Percentiles rank a stretch among this genome's conserved stretches.
These are phyloP conservation scores for Priceomyces carsonii DNA, from an alignment of 805 yeast species.

Conservation along the genomic window DNA sequence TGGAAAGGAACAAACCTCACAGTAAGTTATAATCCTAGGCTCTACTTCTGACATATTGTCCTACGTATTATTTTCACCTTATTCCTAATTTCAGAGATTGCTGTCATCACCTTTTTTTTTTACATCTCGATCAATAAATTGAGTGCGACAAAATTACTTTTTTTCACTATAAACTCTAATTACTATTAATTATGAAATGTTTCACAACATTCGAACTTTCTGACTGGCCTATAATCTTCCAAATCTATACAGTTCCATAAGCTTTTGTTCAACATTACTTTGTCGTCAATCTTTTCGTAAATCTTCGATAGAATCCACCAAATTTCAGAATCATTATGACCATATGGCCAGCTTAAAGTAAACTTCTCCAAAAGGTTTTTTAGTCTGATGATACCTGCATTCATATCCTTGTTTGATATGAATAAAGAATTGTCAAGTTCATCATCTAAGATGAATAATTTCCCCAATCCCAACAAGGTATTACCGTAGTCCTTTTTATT, in stretches of 20 bases:
- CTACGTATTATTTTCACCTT: no score
- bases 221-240: constrained; percentile 61
- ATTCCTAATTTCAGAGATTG: no score
- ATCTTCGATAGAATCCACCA: constrained; percentile 69
- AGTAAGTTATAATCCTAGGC: constrained; percentile 54
- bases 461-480: constrained; percentile 57
- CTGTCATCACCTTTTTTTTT: no score
- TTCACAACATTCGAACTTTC: constrained; percentile 35
- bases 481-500: constrained; percentile 43
- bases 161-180: no score
- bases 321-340: constrained; percentile 51
- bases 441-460: constrained; percentile 47
- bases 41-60: constrained; percentile 27
- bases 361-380: constrained; percentile 44
- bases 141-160: constrained; percentile 3
- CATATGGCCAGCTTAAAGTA: constrained; percentile 40
- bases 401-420: constrained; percentile 54
- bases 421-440: constrained; percentile 37
- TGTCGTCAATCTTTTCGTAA: constrained; percentile 60
- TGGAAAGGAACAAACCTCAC: constrained; percentile 82
- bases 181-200: constrained; percentile 17
- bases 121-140: no score
- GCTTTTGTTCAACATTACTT: constrained; percentile 44
- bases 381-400: constrained; percentile 62
- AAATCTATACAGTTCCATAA: constrained; percentile 66